Conservation (phyloP, 1,284 basidiomycete species). For the Waitea zeae region DNA sequence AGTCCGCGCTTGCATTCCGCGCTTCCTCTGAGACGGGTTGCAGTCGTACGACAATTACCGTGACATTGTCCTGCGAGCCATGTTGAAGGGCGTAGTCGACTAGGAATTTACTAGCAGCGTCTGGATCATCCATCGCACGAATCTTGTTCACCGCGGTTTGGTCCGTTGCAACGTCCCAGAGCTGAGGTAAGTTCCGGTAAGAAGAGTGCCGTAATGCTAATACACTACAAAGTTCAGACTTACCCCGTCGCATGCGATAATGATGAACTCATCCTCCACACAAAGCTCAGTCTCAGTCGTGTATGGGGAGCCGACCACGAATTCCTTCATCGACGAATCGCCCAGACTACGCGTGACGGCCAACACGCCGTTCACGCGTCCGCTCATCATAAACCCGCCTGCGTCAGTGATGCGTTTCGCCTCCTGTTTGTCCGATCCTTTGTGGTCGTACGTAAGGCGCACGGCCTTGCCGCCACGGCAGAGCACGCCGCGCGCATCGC, state of each 20-base stretch:
- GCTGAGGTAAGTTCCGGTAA: too few relatives aligned
- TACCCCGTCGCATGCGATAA: slow-evolving; percentile 96
- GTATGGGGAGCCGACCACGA: slow-evolving; percentile 94
- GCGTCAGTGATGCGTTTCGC: slow-evolving; percentile 96
- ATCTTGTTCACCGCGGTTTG: slow-evolving; percentile 86
- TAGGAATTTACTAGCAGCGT: slow-evolving; percentile 65
- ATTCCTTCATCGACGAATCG: slow-evolving; percentile 98
- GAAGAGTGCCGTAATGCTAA: slow-evolving; percentile 1
- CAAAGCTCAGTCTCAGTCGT: slow-evolving; percentile 91
- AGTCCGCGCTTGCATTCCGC: too few relatives aligned
- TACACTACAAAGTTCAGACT: slow-evolving; percentile 15
- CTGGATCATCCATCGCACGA: slow-evolving; percentile 58
- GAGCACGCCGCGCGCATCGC: slow-evolving; percentile 81
- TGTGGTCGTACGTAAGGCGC: slow-evolving; percentile 96
- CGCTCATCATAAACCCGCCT: slow-evolving; percentile 97
- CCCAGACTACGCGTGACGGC: slow-evolving; percentile 94
- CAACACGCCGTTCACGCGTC: slow-evolving; percentile 92
- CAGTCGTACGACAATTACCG: slow-evolving; percentile 64
- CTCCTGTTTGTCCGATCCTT: slow-evolving; percentile 93
- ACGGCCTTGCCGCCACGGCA: slow-evolving; percentile 84
- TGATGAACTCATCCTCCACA: slow-evolving; percentile 86
- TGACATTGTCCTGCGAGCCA: slow-evolving; percentile 87
- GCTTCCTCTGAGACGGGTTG: not conserved
- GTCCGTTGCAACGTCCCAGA: slow-evolving; percentile 95
- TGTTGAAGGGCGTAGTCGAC: slow-evolving; percentile 76